Percentiles rank a stretch among this genome's conserved stretches.
phyloP scores from a whole-genome alignment of 2,329 filamentous ascomycete species.

The Colletotrichum godetiae region DNA sequence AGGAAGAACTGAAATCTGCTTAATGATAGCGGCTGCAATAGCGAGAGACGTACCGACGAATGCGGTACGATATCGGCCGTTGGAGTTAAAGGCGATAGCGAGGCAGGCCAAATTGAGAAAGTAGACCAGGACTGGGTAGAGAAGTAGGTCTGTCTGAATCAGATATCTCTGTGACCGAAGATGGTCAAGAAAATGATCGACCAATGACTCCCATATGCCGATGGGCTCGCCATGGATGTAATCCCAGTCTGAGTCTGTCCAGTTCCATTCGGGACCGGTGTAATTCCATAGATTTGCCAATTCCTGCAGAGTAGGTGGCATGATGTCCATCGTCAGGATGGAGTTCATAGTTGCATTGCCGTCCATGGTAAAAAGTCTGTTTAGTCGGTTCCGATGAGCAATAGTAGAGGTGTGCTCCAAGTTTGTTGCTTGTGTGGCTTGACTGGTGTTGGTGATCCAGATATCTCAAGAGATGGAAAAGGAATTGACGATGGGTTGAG shows the following conservation, averaged over 20 bases:
- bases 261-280: background rate
- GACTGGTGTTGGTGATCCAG: background rate
- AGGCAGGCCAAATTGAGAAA: slow-evolving; percentile 8
- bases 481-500: background rate
- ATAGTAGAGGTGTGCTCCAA: background rate
- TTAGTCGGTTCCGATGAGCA: background rate
- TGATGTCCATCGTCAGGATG: background rate
- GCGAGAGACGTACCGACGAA: background rate
- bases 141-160: background rate
- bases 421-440: background rate
- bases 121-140: background rate
- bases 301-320: background rate
- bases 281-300: background rate
- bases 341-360: background rate
- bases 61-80: background rate
- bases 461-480: background rate
- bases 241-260: background rate
- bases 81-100: slow-evolving; percentile 9
- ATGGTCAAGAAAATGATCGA: background rate
- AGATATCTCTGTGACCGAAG: background rate
- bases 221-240: background rate
- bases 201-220: background rate
- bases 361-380: no score
- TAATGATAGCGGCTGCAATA: background rate
- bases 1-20: background rate